phyloP scores from a whole-genome alignment of 345 rosid species.

The Sonneratia caseolaris region DNA sequence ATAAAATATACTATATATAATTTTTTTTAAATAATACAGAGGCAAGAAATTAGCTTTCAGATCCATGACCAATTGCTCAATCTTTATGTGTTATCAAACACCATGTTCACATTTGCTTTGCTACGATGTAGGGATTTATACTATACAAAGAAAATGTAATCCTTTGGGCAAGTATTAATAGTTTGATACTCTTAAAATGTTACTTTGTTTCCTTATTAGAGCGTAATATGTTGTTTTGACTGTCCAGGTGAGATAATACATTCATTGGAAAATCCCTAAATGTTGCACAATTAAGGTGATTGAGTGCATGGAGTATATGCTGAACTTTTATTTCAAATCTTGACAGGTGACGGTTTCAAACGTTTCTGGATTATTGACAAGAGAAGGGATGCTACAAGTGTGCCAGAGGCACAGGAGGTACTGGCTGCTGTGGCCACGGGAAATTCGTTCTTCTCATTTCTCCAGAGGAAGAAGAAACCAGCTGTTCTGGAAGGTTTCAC shows the following conservation, averaged over 20 bases:
- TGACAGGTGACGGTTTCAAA: neutral
- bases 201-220: no score
- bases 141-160: neutral
- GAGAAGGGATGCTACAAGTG: neutral
- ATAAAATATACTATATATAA: no score
- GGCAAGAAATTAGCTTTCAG: neutral
- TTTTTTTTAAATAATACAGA: neutral
- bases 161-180: neutral
- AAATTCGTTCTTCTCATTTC: neutral
- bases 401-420: neutral
- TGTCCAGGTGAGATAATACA: neutral
- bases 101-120: neutral
- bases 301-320: neutral
- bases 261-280: neutral
- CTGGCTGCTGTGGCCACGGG: neutral
- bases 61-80: slow-evolving; percentile 27
- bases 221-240: neutral
- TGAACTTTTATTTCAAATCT: neutral
- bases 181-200: neutral
- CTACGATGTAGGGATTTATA: neutral
- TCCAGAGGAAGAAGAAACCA: no score
- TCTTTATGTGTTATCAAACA: neutral
- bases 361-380: neutral
- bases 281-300: neutral
- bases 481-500: no score